Conservation (phyloP, 345 rosid species). For the Hibiscus tridactylites region DNA sequence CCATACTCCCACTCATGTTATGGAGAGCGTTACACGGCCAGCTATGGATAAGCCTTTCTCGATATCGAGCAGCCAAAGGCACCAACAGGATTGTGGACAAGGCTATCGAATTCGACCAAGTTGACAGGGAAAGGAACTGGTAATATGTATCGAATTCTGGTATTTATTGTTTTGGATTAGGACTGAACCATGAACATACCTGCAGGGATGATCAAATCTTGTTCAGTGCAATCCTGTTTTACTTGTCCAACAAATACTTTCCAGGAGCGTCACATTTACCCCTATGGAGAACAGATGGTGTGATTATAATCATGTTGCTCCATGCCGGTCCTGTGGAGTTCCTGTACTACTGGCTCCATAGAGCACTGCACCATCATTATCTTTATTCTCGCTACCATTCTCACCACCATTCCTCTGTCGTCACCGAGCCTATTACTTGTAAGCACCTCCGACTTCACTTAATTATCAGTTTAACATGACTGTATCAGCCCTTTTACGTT, state of each 20-base stretch:
- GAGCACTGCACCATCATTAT: conserved; percentile 22
- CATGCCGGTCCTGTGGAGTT: conserved; percentile 80
- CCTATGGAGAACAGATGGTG: conserved; percentile 51
- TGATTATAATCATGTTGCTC: conserved; percentile 30
- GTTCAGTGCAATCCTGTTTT: conserved; percentile 32
- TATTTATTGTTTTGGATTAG: too few relatives aligned
- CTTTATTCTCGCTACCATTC: conserved; percentile 86
- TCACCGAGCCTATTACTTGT: conserved; percentile 83
- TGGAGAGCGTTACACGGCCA: too few relatives aligned
- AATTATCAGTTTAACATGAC: neutral
- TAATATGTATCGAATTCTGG: too few relatives aligned
- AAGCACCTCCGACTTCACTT: neutral
- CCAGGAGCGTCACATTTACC: conserved; percentile 35
- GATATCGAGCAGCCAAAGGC: too few relatives aligned
- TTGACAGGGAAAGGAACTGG: too few relatives aligned
- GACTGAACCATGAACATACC: too few relatives aligned
- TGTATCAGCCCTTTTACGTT: too few relatives aligned
- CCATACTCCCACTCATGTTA: too few relatives aligned
- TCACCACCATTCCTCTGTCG: conserved; percentile 79
- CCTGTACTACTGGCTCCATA: conserved; percentile 66
- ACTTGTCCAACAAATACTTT: conserved; percentile 4
- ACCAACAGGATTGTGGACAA: too few relatives aligned
- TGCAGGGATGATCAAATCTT: too few relatives aligned
- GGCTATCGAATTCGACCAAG: too few relatives aligned
- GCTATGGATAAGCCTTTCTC: too few relatives aligned